These are phyloP conservation scores for Trichopus zeylanicus DNA, from an alignment of 116 monocot genomes.

Conservation along the genomic window DNA sequence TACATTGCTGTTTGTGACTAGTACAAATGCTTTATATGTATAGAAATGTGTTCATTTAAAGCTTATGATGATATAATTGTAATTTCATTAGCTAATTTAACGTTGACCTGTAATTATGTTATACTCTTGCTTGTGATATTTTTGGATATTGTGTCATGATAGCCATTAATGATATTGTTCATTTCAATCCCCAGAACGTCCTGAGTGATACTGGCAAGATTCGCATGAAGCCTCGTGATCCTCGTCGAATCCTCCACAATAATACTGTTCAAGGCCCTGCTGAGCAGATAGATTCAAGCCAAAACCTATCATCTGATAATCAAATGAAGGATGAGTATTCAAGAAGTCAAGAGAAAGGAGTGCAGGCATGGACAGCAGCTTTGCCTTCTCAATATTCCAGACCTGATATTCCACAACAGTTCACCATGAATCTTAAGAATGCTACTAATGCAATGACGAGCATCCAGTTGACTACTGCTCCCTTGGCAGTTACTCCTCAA, in stretches of 20 bases:
- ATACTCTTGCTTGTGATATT: background rate
- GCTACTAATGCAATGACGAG: conserved; percentile 20
- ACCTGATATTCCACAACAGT: conserved; percentile 20
- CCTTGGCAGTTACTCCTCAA: conserved; percentile 11
- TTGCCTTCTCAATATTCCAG: conserved; percentile 14
- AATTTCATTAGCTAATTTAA: background rate
- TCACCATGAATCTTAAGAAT: conserved; percentile 28
- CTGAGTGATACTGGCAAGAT: conserved; percentile 40
- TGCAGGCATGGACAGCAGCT: conserved; percentile 24
- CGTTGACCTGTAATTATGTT: background rate
- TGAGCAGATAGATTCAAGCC: conserved; percentile 34
- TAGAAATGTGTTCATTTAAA: background rate
- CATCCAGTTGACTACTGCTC: conserved; percentile 5
- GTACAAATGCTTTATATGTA: too few relatives aligned
- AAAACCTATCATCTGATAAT: conserved; percentile 1
- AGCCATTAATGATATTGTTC: background rate
- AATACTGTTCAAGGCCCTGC: conserved; percentile 34
- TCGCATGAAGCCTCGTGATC: conserved; percentile 95
- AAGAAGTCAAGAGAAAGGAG: conserved; percentile 30
- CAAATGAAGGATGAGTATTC: conserved; percentile 19
- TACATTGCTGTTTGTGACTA: too few relatives aligned
- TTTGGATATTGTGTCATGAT: background rate
- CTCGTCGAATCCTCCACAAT: conserved; percentile 68
- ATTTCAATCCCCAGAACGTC: conserved; percentile 10
- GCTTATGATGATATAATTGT: background rate